phyloP scores from a whole-genome alignment of 495 filamentous ascomycete species.

The Cudoniella acicularis region DNA sequence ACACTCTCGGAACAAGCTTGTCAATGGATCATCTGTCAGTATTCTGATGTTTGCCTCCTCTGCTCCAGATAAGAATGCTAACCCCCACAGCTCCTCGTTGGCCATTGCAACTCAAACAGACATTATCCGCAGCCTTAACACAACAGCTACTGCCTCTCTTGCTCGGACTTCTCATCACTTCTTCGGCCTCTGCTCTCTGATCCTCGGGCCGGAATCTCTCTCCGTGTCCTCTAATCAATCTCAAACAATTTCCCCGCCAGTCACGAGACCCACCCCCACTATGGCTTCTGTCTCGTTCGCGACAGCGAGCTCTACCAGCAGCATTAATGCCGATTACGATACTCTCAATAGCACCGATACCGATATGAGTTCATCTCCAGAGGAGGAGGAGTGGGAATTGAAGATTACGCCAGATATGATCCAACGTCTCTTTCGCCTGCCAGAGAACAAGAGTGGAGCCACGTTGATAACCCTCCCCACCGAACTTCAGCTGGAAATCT shows the following conservation, averaged over 20 bases:
- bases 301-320: background rate
- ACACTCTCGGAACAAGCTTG: no score
- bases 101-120: background rate
- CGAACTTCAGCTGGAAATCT: conserved; percentile 54
- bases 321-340: conserved; percentile 4
- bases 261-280: background rate
- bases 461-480: conserved; percentile 41
- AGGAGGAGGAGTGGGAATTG: conserved; percentile 21
- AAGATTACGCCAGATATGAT: conserved; percentile 19
- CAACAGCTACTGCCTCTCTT: background rate
- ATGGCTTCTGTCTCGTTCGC: background rate
- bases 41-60: no score
- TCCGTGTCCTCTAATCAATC: no score
- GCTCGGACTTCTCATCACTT: background rate
- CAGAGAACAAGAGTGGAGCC: background rate
- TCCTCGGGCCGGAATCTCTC: no score
- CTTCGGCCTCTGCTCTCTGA: background rate
- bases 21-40: no score
- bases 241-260: background rate
- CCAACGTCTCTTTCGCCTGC: conserved; percentile 14
- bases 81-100: background rate
- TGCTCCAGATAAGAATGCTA: no score
- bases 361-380: conserved; percentile 18
- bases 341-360: conserved; percentile 11
- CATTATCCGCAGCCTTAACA: background rate